Evolutionary conservation across 169 alveolate species (phyloP).

Genomic region (Plasmodium adleri): DNA sequence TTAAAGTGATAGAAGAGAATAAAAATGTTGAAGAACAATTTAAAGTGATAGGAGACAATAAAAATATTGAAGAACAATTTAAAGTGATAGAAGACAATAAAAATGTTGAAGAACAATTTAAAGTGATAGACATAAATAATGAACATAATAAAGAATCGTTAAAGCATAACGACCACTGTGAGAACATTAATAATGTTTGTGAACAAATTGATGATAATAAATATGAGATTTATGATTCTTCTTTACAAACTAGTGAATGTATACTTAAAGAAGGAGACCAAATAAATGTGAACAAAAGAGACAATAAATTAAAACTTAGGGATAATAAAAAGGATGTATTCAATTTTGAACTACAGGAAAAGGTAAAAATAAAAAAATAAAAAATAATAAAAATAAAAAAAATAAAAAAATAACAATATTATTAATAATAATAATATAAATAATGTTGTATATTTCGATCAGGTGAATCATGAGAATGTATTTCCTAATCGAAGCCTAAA

Average conservation of each 20-base stretch:
- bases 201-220: no score
- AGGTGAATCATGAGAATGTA: no score
- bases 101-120: background rate
- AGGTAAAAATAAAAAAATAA: background rate
- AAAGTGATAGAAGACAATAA: background rate
- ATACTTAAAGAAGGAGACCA: background rate
- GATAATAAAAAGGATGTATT: constrained; percentile 4
- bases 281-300: background rate
- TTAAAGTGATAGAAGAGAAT: background rate
- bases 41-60: background rate
- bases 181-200: no score
- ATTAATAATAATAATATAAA: no score
- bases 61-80: background rate
- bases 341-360: constrained; percentile 11
- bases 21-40: background rate
- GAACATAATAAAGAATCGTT: background rate
- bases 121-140: background rate
- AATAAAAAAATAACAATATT: background rate
- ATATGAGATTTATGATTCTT: background rate
- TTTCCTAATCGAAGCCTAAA: no score
- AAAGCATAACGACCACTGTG: background rate
- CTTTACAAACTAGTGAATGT: background rate
- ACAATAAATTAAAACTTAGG: background rate
- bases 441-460: no score
- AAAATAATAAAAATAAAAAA: background rate